Evolutionary conservation across 1,139 yeast genomes (phyloP).

Genomic region (Geotrichum klebahnii): DNA sequence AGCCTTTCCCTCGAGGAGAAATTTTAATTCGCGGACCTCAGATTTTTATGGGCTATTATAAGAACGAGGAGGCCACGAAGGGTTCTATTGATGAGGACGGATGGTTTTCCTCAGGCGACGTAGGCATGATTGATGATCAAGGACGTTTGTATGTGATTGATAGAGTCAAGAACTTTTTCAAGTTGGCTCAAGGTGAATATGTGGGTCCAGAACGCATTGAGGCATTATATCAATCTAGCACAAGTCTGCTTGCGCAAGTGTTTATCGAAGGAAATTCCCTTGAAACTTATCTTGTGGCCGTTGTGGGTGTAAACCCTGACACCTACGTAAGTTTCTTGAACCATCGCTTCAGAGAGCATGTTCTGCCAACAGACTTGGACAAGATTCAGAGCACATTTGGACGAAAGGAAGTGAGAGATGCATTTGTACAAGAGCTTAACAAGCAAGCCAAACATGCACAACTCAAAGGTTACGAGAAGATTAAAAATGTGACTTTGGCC

Average conservation of each 20-base stretch:
- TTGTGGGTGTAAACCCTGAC: slow-evolving; percentile 57
- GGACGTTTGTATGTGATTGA: slow-evolving; percentile 64
- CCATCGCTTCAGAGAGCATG: slow-evolving; percentile 26
- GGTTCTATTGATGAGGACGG: slow-evolving; percentile 59
- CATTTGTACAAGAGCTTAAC: slow-evolving; percentile 37
- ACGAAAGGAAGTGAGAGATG: slow-evolving; percentile 36
- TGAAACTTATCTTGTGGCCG: slow-evolving; percentile 56
- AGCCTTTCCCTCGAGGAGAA: slow-evolving; percentile 53
- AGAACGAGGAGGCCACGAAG: slow-evolving; percentile 52
- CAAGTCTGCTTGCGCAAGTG: slow-evolving; percentile 52
- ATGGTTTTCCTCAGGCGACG: slow-evolving; percentile 77
- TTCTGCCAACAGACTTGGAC: slow-evolving; percentile 32
- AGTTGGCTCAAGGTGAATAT: slow-evolving; percentile 77
- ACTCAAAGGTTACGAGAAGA: slow-evolving; percentile 53
- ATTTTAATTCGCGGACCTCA: slow-evolving; percentile 65
- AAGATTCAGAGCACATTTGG: slow-evolving; percentile 34
- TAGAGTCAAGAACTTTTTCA: slow-evolving; percentile 76
- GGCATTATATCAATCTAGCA: slow-evolving; percentile 54
- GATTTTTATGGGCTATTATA: slow-evolving; percentile 56
- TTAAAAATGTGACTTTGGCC: slow-evolving; percentile 57
- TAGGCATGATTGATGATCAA: slow-evolving; percentile 51
- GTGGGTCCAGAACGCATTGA: slow-evolving; percentile 77
- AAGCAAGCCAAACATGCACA: slow-evolving; percentile 33
- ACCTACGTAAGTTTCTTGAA: slow-evolving; percentile 35
- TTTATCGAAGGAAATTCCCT: slow-evolving; percentile 69